Evolutionary conservation across 768 basidiomycete species (phyloP), one percentile per base, ranked within the genome.

Genomic region (Trametes cingulata): DNA sequence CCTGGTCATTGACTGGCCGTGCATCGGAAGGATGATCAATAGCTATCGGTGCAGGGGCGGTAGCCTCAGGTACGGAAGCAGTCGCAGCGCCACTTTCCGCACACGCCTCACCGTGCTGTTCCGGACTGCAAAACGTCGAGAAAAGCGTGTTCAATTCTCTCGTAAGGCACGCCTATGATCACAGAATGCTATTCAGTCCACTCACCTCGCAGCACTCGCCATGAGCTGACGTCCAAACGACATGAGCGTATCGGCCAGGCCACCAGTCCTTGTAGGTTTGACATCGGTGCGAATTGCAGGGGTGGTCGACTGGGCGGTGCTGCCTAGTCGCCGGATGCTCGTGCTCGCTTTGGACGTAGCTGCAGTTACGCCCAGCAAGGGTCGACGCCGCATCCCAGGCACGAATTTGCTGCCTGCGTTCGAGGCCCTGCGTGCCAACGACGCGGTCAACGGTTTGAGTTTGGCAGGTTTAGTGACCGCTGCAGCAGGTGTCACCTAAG

Each of bases 171-270:
- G 14, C 17, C n/a, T 47, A n/a, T 7, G 12, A n/a, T 19, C 10
- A 27, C 13, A 8, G 24, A 41, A 20, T 37, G 22, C 13, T n/a
- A 51, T 15, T 12, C 45, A 43, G 10, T 40, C 36, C 19, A 19
- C 64, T 56, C 36, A 66, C 65, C 46, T 53, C 29, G 29, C 42
- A 35, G 52, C 14, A 41, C 35, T 46, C 1, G 49, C 54, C 40
- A 60, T 43, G 22, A 66, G 43, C 47, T 51, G 50, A 29, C 83
- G 76, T 57, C 80, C 77, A 61, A 80, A 82, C 61, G 76, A 76
- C 66, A 85, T 70, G 63, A 85, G 76, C 65, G 78, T 75, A 61
- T 74, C 77, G 56, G 82, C 80, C 63, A 81, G 73, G 45, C 77
- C 78, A 37, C 69, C 52, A 68, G 24, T n/a, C 13, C 22, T 33